phyloP scores from a whole-genome alignment of 768 basidiomycete genomes.

The Gelatoporia subvermispora region DNA sequence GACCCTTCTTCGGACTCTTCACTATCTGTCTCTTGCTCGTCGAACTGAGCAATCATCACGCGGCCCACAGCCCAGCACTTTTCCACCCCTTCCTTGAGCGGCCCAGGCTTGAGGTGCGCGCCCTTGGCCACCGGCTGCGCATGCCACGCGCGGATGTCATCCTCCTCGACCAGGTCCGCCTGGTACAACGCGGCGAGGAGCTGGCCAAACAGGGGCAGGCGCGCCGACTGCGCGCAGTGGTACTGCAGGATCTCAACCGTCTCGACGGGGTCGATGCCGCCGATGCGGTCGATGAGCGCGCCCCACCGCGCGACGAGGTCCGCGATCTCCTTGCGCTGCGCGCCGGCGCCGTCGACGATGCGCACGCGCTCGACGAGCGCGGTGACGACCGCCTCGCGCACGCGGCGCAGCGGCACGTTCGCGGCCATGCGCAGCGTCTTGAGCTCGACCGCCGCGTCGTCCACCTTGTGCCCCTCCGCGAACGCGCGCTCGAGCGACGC shows the following conservation, averaged over 20 bases:
- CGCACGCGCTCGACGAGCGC: constrained; percentile 72
- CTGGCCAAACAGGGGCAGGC: constrained; percentile 73
- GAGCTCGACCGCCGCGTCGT: constrained; percentile 90
- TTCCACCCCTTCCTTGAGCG: constrained; percentile 48
- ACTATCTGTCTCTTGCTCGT: constrained; percentile 65
- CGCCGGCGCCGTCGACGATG: constrained; percentile 51
- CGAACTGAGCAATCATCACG: constrained; percentile 76
- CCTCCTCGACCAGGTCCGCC: constrained; percentile 86
- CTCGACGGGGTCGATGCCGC: constrained; percentile 78
- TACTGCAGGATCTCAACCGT: constrained; percentile 68
- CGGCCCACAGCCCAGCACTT: constrained; percentile 68
- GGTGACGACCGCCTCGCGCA: constrained; percentile 84
- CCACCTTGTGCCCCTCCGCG: constrained; percentile 84
- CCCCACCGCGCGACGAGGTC: constrained; percentile 77
- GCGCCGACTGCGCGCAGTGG: constrained; percentile 59
- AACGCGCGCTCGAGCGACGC: constrained; percentile 91
- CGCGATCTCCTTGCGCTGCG: constrained; percentile 62
- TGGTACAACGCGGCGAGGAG: constrained; percentile 86
- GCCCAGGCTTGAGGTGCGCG: constrained; percentile 36
- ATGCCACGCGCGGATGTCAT: constrained; percentile 89
- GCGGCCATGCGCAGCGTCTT: constrained; percentile 96
- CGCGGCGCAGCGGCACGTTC: constrained; percentile 83
- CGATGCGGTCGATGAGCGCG: constrained; percentile 70
- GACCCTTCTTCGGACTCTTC: constrained; percentile 21
- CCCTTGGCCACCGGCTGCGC: constrained; percentile 49